These are phyloP conservation scores for Pseudophaeomoniella oleicola DNA, from an alignment of 2,329 filamentous ascomycete species.

Conservation along the genomic window DNA sequence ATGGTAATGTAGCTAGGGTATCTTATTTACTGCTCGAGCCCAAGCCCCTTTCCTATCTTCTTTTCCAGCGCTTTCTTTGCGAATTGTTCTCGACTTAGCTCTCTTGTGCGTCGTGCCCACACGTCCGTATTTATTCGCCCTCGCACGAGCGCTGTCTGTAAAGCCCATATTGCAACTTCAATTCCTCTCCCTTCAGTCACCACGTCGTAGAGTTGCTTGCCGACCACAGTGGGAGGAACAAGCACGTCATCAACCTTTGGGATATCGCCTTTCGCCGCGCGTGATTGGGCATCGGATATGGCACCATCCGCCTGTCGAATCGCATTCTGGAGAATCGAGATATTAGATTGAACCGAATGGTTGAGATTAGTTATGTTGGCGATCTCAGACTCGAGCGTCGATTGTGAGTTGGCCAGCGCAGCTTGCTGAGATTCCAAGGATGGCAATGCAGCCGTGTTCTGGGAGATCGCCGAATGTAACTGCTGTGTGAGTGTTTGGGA, in stretches of 20 bases:
- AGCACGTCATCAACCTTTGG: slow-evolving; percentile 81
- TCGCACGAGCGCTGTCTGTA: slow-evolving; percentile 28
- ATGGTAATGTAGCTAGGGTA: too few species aligned
- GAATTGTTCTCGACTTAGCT: slow-evolving; percentile 32
- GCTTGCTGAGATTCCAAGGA: slow-evolving; percentile 65
- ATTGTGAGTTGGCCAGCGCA: slow-evolving; percentile 58
- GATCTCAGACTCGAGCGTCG: slow-evolving; percentile 59
- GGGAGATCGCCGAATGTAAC: slow-evolving; percentile 52
- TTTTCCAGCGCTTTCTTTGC: slow-evolving; percentile 29
- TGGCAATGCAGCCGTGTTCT: slow-evolving; percentile 59
- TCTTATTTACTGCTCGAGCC: slow-evolving; percentile 19
- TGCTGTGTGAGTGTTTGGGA: slow-evolving; percentile 54
- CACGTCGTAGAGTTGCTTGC: slow-evolving; percentile 78
- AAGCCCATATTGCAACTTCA: slow-evolving; percentile 67
- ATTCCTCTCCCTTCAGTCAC: slow-evolving; percentile 80
- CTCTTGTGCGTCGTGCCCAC: slow-evolving; percentile 31
- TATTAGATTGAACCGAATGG: slow-evolving; percentile 59
- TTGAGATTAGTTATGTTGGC: slow-evolving; percentile 57
- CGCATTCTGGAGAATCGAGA: slow-evolving; percentile 60
- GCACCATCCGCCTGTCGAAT: slow-evolving; percentile 66
- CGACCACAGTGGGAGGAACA: slow-evolving; percentile 85
- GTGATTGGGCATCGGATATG: slow-evolving; percentile 55
- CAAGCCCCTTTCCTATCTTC: slow-evolving; percentile 32
- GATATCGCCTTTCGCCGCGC: slow-evolving; percentile 33
- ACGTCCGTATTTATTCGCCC: slow-evolving; percentile 29